A percentile compares a stretch with the other conserved stretches of the same genome.
Evolutionary conservation across 129 eudicot species (phyloP).

Genomic region (Chrysanthemum lavandulifolium): DNA sequence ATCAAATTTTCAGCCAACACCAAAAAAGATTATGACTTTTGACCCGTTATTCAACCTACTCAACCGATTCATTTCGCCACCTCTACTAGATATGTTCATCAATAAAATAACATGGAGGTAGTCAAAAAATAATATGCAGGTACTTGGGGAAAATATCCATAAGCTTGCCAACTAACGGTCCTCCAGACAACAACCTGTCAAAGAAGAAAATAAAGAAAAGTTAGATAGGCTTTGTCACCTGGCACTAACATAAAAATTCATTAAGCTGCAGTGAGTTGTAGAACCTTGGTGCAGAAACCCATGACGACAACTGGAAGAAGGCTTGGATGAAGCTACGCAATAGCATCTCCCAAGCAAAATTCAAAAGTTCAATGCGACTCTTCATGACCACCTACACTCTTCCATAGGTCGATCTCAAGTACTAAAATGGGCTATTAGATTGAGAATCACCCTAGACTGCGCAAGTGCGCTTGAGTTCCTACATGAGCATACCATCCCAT

Average conservation of each 20-base stretch:
- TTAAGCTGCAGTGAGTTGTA: slow-evolving; percentile 7
- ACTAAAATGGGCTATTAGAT: no score
- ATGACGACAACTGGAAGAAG: slow-evolving; percentile 97
- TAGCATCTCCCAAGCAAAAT: slow-evolving; percentile 89
- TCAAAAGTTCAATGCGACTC: slow-evolving; percentile 59
- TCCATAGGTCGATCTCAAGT: no score
- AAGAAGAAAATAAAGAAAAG: slow-evolving; percentile 22
- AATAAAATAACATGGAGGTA: background rate
- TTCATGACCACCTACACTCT: no score
- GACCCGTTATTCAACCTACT: background rate
- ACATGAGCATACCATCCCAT: no score
- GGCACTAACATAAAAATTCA: background rate
- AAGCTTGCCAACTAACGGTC: slow-evolving; percentile 87
- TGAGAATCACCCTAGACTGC: no score
- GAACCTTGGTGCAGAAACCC: slow-evolving; percentile 86
- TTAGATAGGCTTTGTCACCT: slow-evolving; percentile 20
- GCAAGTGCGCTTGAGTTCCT: no score
- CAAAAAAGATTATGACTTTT: no score
- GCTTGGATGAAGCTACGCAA: slow-evolving; percentile 91
- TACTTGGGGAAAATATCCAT: slow-evolving; percentile 95
- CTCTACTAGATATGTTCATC: background rate
- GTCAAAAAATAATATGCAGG: slow-evolving; percentile 71
- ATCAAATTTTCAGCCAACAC: no score
- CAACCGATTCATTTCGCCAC: background rate
- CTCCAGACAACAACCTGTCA: slow-evolving; percentile 83